Evolutionary conservation across 768 basidiomycete genomes (phyloP).

Genomic region (Phlegmacium glaucopus): DNA sequence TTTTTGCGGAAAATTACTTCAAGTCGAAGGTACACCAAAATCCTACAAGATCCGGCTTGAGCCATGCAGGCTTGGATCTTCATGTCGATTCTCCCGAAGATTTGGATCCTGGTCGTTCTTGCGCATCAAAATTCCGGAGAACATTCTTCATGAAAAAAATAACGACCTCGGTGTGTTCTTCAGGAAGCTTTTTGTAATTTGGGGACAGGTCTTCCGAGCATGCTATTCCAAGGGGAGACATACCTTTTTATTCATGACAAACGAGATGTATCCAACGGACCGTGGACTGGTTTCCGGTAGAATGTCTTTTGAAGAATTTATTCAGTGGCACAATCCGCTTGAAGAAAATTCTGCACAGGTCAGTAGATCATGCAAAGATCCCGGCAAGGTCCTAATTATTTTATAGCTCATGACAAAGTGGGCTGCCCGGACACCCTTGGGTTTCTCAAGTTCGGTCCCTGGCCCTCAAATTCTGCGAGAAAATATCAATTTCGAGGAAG

Average conservation of each 20-base stretch:
- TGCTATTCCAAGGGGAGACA: conserved; percentile 61
- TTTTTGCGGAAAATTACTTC: conserved; percentile 37
- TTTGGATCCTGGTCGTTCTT: conserved; percentile 60
- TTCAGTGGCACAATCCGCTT: conserved; percentile 55
- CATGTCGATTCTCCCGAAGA: conserved; percentile 50
- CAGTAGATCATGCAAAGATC: background rate
- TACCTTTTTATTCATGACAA: conserved; percentile 52
- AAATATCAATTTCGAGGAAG: conserved; percentile 35
- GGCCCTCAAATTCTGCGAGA: conserved; percentile 38
- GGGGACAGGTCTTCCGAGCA: conserved; percentile 50
- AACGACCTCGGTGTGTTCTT: conserved; percentile 38
- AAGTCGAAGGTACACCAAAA: conserved; percentile 10
- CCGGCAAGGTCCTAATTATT: background rate
- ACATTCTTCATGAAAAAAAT: conserved; percentile 27
- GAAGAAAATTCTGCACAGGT: conserved; percentile 49
- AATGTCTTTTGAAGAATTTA: conserved; percentile 43
- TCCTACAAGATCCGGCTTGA: conserved; percentile 42
- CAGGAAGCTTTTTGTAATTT: conserved; percentile 49
- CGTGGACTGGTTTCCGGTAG: conserved; percentile 17
- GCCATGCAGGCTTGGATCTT: conserved; percentile 46
- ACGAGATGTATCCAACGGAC: conserved; percentile 33
- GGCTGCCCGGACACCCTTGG: conserved; percentile 55
- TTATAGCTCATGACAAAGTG: conserved; percentile 60
- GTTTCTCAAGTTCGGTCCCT: conserved; percentile 62
- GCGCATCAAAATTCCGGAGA: conserved; percentile 40